Base-by-base conservation (phyloP, 1,284 basidiomycete species). In the Cronartium quercuum region DNA sequence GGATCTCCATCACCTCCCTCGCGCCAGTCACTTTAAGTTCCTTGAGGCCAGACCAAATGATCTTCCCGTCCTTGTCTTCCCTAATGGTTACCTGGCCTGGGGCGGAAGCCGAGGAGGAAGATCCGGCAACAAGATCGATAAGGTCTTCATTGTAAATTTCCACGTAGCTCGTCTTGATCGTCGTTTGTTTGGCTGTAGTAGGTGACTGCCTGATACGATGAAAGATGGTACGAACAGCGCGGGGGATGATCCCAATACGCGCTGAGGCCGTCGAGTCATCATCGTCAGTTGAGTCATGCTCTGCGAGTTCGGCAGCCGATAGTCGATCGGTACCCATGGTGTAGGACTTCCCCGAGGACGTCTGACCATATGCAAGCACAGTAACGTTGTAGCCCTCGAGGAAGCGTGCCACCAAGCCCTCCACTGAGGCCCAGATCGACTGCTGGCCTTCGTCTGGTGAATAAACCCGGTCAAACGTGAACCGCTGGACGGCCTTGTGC, bases 341-440 rank as follows among this genome's bases (percentile, higher is more conserved):
- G 82, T 93, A 95, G 0, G 92, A 95, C 85, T 98, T 98, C 66
- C 95, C 95, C 77, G 91, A 94, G 77, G 91, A 92, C 0, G 95
- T 98, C 82, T 98, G 96, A 13, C 96, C 95, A 83, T 98, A 98
- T 68, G 95, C 95, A 76, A 98, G 87, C 77, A 98, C 90, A 47
- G 96, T 98, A 77, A 94, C 95, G 83, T 98, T 98, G 84, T 94
- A 95, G 12, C 95, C 95, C 80, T 94, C 92, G 62, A 97, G 81
- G 82, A 98, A 98, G 77, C 91, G 90, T 38, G 90, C 88, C 77
- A 98, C 87, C 78, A 96, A 88, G 34, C 92, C 90, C 75, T 89
- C 87, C 6, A 93, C 91, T 34, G 91, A 91, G 51, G 88, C 88
- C 83, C 92, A 98, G 78, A 98, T 86, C 44, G 89, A 87, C 82